phyloP scores from a whole-genome alignment of 2,329 filamentous ascomycete genomes.

The Hypoxylon sp. region DNA sequence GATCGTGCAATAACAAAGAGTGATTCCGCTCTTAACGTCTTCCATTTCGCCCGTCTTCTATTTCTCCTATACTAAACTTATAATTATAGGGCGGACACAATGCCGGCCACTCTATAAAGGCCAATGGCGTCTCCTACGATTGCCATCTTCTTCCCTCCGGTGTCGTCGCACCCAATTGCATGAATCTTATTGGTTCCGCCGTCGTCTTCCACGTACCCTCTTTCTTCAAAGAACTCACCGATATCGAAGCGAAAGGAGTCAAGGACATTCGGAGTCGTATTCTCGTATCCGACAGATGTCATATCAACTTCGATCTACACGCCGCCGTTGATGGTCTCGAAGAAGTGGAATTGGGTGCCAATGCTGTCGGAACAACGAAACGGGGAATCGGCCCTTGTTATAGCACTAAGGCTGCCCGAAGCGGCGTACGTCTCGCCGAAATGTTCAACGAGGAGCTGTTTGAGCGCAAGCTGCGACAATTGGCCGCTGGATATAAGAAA shows the following conservation, averaged over 20 bases:
- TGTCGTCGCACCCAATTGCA: slow-evolving; percentile 69
- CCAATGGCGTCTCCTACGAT: slow-evolving; percentile 28
- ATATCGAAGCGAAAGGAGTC: slow-evolving; percentile 25
- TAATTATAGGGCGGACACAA: slow-evolving; percentile 27
- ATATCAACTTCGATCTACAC: slow-evolving; percentile 26
- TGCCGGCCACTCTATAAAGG: slow-evolving; percentile 34
- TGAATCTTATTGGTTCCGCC: slow-evolving; percentile 67
- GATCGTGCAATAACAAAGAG: background rate
- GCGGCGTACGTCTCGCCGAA: slow-evolving; percentile 66
- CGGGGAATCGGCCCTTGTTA: slow-evolving; percentile 52
- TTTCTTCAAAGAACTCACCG: slow-evolving; percentile 28
- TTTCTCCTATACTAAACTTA: background rate
- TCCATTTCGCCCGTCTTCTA: background rate
- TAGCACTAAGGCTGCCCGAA: slow-evolving; percentile 73
- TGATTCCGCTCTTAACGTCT: background rate
- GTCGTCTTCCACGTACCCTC: slow-evolving; percentile 29
- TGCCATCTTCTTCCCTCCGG: slow-evolving; percentile 67
- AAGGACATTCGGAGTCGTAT: slow-evolving; percentile 14
- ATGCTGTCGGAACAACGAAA: slow-evolving; percentile 17
- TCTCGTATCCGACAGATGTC: slow-evolving; percentile 14
- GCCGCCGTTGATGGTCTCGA: slow-evolving; percentile 32
- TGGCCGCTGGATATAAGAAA: slow-evolving; percentile 67
- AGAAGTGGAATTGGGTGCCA: slow-evolving; percentile 20
- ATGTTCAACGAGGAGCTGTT: slow-evolving; percentile 14
- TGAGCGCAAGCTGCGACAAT: slow-evolving; percentile 2